Conservation (phyloP, 1,284 basidiomycete genomes). For the Ceratobasidium sp. region DNA sequence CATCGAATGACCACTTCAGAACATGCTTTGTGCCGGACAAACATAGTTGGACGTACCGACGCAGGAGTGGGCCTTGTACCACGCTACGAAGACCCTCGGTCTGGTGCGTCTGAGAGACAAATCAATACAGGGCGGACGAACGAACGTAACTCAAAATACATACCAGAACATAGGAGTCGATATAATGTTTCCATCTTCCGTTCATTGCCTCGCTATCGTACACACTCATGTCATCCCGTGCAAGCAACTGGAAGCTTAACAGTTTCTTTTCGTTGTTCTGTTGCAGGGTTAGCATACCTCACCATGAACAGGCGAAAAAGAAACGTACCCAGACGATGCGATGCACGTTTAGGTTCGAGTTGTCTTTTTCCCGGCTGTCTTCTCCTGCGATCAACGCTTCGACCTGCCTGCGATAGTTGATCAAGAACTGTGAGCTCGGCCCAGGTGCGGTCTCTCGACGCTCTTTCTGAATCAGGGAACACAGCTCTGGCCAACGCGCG, state of each 20-base stretch:
- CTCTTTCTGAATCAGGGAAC: constrained; percentile 84
- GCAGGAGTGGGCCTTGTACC: constrained; percentile 78
- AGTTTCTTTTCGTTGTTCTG: constrained; percentile 78
- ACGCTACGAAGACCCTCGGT: constrained; percentile 63
- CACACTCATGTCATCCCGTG: constrained; percentile 88
- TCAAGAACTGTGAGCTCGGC: constrained; percentile 84
- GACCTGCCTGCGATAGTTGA: constrained; percentile 83
- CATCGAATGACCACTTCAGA: constrained; percentile 59
- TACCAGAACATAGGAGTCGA: constrained; percentile 88
- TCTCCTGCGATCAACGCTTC: constrained; percentile 88
- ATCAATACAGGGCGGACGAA: background rate
- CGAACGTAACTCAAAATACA: constrained; percentile 53
- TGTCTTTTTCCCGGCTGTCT: constrained; percentile 60
- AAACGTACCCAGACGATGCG: constrained; percentile 88
- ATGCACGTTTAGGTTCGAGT: constrained; percentile 73
- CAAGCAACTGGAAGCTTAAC: constrained; percentile 87
- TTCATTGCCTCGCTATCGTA: constrained; percentile 88
- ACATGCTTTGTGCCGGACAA: constrained; percentile 53
- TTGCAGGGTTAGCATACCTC: constrained; percentile 45
- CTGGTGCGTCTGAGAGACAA: constrained; percentile 55
- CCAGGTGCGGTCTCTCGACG: constrained; percentile 64
- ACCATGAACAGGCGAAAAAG: background rate
- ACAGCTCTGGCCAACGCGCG: constrained; percentile 84
- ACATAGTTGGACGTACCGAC: constrained; percentile 65
- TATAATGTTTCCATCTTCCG: constrained; percentile 89